Conservation (phyloP, 1,139 yeast genomes). For the Blastobotrys petasosporus region DNA sequence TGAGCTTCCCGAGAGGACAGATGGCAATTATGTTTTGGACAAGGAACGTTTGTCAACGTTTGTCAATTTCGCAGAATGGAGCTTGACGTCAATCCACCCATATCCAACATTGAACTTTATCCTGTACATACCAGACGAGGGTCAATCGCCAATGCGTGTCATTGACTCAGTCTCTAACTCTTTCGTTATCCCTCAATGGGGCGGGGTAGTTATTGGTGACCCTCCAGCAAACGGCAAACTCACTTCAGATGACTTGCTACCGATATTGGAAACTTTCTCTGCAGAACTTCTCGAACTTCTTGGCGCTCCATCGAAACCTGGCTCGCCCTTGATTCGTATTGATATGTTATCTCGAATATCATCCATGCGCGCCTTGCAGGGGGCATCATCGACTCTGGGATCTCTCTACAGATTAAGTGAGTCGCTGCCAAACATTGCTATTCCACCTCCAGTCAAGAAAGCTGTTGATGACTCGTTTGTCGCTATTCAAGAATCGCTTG, state of each 20-base stretch:
- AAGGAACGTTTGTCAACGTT: constrained; percentile 55
- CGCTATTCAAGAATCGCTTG: constrained; percentile 36
- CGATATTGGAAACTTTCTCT: constrained; percentile 62
- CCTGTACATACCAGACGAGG: constrained; percentile 53
- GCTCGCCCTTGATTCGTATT: constrained; percentile 54
- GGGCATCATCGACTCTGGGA: constrained; percentile 53
- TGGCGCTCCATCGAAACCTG: constrained; percentile 57
- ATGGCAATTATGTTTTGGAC: constrained; percentile 16
- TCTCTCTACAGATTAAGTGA: constrained; percentile 65
- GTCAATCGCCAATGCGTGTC: constrained; percentile 40
- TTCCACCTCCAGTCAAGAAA: constrained; percentile 58
- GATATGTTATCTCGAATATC: constrained; percentile 61
- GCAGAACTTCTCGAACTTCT: constrained; percentile 67
- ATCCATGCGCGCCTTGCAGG: constrained; percentile 46
- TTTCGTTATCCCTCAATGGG: constrained; percentile 89
- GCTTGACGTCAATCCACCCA: constrained; percentile 41
- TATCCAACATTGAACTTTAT: constrained; percentile 68
- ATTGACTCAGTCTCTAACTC: constrained; percentile 53
- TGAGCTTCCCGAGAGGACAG: constrained; percentile 18
- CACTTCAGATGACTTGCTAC: constrained; percentile 44
- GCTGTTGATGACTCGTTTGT: constrained; percentile 43
- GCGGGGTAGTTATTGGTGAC: constrained; percentile 41
- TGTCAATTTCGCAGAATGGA: constrained; percentile 76
- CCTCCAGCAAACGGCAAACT: constrained; percentile 28
- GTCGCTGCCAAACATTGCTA: constrained; percentile 70